Conservation (phyloP, 257 asterid genomes). For the Lithospermum erythrorhizon region DNA sequence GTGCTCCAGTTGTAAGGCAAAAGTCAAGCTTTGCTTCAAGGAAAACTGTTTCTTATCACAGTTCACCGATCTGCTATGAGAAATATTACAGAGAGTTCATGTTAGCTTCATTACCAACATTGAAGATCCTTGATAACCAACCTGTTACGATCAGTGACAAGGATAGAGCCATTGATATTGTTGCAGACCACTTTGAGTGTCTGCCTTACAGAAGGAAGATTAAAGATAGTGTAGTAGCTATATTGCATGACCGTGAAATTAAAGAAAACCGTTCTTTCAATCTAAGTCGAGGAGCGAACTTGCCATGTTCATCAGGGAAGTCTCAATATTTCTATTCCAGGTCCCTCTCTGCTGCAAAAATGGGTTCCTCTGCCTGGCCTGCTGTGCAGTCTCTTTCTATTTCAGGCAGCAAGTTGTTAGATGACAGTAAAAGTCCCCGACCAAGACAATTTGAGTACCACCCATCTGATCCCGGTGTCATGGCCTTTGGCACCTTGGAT, state of each 20-base stretch:
- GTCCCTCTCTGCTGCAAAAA: conserved; percentile 76
- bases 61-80: conserved; percentile 84
- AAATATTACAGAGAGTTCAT: conserved; percentile 79
- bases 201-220: conserved; percentile 58
- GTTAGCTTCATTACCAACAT: conserved; percentile 61
- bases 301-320: conserved; percentile 25
- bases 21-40: conserved; percentile 24
- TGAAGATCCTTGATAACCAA: conserved; percentile 65
- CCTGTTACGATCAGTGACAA: conserved; percentile 47
- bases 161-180: conserved; percentile 48
- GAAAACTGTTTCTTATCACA: conserved; percentile 43
- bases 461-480: conserved; percentile 86
- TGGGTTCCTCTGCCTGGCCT: conserved; percentile 82
- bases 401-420: conserved; percentile 28
- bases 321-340: conserved; percentile 63
- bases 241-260: conserved; percentile 70
- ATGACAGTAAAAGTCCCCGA: conserved; percentile 61
- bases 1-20: conserved; percentile 23
- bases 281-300: conserved; percentile 26
- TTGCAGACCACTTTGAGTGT: conserved; percentile 50
- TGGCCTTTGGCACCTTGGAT: conserved; percentile 90
- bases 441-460: conserved; percentile 95
- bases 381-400: conserved; percentile 56
- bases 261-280: conserved; percentile 32
- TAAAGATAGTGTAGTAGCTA: conserved; percentile 49